These are phyloP conservation scores for Crithidia brevicula DNA, from an alignment of 208 protist genomes.

Conservation along the genomic window DNA sequence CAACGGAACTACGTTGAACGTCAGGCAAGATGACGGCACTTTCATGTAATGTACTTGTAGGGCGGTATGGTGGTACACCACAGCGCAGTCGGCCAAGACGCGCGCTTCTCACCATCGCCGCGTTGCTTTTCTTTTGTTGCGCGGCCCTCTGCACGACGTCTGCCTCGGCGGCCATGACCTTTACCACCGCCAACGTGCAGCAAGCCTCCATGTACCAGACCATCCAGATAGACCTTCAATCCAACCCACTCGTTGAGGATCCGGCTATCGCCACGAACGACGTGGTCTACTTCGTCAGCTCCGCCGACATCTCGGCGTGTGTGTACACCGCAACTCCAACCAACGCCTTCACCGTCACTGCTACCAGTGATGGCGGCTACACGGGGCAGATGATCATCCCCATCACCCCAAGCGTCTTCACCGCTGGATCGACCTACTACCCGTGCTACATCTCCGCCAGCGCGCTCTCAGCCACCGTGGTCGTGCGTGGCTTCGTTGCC, in stretches of 20 bases:
- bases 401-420: conserved; percentile 55
- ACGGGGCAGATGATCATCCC: conserved; percentile 40
- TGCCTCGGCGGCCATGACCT: conserved; percentile 59
- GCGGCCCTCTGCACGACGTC: conserved; percentile 5
- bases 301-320: conserved; percentile 13
- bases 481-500: conserved; percentile 35
- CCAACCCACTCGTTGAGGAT: conserved; percentile 61
- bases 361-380: conserved; percentile 39
- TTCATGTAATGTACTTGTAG: neutral
- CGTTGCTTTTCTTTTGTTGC: conserved; percentile 1
- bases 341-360: conserved; percentile 48
- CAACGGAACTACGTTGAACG: neutral
- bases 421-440: conserved; percentile 54
- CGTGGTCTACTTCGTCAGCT: conserved; percentile 67
- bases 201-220: conserved; percentile 86
- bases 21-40: neutral
- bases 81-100: neutral
- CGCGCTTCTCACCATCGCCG: neutral
- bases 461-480: conserved; percentile 33
- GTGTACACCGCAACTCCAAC: conserved; percentile 30
- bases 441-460: conserved; percentile 71
- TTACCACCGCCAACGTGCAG: conserved; percentile 64
- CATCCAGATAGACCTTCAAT: conserved; percentile 56
- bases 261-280: conserved; percentile 63
- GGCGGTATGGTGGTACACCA: neutral